These are phyloP conservation scores for Astrocystis sublimbata DNA, from an alignment of 495 filamentous ascomycete species.

Conservation along the genomic window DNA sequence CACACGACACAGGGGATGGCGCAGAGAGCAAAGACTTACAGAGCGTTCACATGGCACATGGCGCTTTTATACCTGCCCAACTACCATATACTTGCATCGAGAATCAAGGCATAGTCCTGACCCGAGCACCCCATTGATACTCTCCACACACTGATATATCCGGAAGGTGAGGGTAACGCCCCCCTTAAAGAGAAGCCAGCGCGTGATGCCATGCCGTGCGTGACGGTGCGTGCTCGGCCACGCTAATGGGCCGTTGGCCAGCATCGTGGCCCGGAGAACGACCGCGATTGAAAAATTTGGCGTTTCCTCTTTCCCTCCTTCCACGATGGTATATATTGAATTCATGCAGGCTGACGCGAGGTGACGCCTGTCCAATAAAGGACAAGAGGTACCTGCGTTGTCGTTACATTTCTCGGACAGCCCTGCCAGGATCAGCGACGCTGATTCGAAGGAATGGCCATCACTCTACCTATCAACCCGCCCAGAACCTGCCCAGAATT, in stretches of 20 bases:
- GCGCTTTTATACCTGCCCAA: slow-evolving; percentile 3
- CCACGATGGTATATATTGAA: background rate
- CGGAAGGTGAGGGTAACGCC: slow-evolving; percentile 3
- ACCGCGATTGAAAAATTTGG: background rate
- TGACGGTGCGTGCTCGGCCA: background rate
- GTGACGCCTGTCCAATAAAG: background rate
- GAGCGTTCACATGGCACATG: background rate
- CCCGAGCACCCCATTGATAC: background rate
- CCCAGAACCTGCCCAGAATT: too few species aligned
- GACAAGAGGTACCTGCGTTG: slow-evolving; percentile 1
- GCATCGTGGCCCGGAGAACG: slow-evolving; percentile 2
- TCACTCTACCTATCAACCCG: background rate
- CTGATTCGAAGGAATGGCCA: slow-evolving; percentile 2
- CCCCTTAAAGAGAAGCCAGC: background rate
- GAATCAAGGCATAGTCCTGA: background rate
- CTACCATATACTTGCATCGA: background rate
- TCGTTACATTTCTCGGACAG: background rate
- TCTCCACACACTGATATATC: background rate
- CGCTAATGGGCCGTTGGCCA: too few species aligned
- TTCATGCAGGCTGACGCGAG: slow-evolving; percentile 12
- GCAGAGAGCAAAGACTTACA: background rate
- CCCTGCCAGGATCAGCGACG: background rate
- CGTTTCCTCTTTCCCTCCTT: background rate
- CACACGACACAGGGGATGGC: background rate
- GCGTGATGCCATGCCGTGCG: background rate